A percentile compares a stretch with the other conserved stretches of the same genome.
These are phyloP conservation scores for Suillus cothurnatus DNA, from an alignment of 768 basidiomycete genomes.

Conservation along the genomic window DNA sequence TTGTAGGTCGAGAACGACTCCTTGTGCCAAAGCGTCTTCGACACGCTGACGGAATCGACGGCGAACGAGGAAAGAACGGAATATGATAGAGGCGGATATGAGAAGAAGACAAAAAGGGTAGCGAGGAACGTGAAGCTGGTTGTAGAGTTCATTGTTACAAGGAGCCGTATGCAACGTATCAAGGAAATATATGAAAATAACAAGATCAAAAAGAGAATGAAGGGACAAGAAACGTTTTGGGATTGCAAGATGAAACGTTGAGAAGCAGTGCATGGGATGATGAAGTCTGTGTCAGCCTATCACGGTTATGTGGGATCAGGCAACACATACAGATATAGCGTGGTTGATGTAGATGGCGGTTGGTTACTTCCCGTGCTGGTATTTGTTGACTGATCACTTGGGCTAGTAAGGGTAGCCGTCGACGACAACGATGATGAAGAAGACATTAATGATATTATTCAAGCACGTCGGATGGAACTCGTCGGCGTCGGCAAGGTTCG, in stretches of 20 bases:
- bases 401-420: background rate
- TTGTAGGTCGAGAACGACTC: constrained; percentile 42
- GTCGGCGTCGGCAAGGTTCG: background rate
- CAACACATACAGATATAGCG: constrained; percentile 35
- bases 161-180: background rate
- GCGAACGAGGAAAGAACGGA: constrained; percentile 63
- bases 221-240: background rate
- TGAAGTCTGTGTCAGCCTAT: constrained; percentile 13
- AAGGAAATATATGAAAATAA: background rate
- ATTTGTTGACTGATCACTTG: background rate
- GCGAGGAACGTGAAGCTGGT: constrained; percentile 72
- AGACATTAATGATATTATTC: constrained; percentile 5
- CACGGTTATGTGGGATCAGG: constrained; percentile 11
- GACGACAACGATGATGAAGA: constrained; percentile 12
- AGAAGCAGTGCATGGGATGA: constrained; percentile 5
- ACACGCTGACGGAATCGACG: constrained; percentile 56
- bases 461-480: constrained; percentile 4
- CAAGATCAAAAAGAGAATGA: background rate
- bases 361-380: background rate
- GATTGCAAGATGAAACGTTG: background rate
- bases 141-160: constrained; percentile 5
- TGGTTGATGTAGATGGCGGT: constrained; percentile 20
- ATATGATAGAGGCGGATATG: constrained; percentile 63
- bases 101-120: constrained; percentile 68
- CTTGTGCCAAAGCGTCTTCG: constrained; percentile 54